Conservation (phyloP, 1,284 basidiomycete genomes). For the Fomitopsis betulina region DNA sequence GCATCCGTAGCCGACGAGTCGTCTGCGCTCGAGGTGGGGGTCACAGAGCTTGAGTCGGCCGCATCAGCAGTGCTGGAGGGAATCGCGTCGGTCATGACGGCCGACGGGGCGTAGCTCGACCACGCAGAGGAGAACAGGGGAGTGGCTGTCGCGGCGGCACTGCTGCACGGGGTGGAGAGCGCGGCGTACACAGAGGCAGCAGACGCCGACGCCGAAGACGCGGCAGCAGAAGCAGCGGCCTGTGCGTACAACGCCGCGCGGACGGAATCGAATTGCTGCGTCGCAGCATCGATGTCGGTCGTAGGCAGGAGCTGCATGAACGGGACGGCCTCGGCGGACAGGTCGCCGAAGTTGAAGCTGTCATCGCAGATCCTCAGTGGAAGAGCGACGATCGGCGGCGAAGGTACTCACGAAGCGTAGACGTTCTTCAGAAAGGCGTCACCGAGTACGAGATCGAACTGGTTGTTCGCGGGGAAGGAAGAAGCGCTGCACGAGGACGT, state of each 20-base stretch:
- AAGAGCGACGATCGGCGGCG: not conserved
- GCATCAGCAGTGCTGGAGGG: not conserved
- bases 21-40: not conserved
- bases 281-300: constrained; percentile 14
- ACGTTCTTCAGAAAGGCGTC: constrained; percentile 36
- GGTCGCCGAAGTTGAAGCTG: constrained; percentile 40
- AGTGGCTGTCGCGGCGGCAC: not conserved
- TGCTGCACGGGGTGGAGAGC: not conserved
- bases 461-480: constrained; percentile 15
- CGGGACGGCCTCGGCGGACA: constrained; percentile 22
- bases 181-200: not conserved
- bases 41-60: not conserved
- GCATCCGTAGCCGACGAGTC: not conserved
- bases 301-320: constrained; percentile 29
- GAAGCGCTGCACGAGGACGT: constrained; percentile 14
- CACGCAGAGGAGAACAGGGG: constrained; percentile 5
- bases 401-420: constrained; percentile 32
- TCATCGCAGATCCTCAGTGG: not conserved
- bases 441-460: constrained; percentile 34
- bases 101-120: constrained; percentile 2
- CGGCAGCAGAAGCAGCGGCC: not conserved
- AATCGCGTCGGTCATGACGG: not conserved
- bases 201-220: constrained; percentile 5
- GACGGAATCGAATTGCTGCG: constrained; percentile 17
- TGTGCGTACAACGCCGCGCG: constrained; percentile 13